A percentile compares a stretch with the other conserved stretches of the same genome.
These are phyloP conservation scores for Cetradonia linearis DNA, from an alignment of 495 filamentous ascomycete genomes.

Conservation along the genomic window DNA sequence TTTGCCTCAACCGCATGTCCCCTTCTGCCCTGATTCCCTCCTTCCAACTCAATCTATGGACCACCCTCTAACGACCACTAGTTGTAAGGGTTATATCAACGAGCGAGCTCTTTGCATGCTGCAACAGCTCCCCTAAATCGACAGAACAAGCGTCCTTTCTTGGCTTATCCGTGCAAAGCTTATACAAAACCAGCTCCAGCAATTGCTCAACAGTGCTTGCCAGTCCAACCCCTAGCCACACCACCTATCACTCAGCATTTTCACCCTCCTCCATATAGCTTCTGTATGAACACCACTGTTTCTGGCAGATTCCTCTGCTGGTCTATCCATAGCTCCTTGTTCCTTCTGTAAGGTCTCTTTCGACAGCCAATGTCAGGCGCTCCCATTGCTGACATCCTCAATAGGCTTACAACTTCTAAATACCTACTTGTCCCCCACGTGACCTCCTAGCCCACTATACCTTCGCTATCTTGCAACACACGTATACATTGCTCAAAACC, in stretches of 20 bases:
- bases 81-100: background rate
- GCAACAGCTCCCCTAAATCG: background rate
- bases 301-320: background rate
- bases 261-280: background rate
- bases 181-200: background rate
- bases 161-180: background rate
- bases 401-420: background rate
- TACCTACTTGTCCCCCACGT: background rate
- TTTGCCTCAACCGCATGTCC: background rate
- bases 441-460: background rate
- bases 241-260: background rate
- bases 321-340: background rate
- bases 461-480: background rate
- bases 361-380: background rate
- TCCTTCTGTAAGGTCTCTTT: background rate
- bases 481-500: background rate
- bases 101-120: background rate
- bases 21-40: no score
- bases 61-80: background rate
- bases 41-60: background rate
- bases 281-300: background rate
- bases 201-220: background rate
- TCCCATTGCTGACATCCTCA: background rate
- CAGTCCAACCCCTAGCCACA: background rate
- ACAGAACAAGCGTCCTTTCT: background rate